Conservation (phyloP, 2,329 filamentous ascomycete species). For the Monilinia fructigena region DNA sequence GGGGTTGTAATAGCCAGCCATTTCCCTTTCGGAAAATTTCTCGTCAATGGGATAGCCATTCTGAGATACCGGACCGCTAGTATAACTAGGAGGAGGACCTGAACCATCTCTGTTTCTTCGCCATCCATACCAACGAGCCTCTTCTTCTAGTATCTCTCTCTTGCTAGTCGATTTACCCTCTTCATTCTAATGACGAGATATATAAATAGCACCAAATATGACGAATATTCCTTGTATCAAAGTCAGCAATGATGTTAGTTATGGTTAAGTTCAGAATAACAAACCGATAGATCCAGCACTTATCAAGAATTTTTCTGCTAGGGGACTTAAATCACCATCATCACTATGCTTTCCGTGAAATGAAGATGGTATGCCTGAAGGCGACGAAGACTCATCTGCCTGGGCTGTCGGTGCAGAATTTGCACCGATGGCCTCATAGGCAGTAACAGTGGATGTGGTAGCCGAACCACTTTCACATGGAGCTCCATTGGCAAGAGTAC, state of each 20-base stretch:
- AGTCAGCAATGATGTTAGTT: slow-evolving; percentile 3
- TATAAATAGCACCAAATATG: slow-evolving; percentile 31
- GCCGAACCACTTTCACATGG: not conserved
- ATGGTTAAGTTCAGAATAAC: not conserved
- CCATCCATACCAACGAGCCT: slow-evolving; percentile 34
- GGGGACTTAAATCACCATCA: slow-evolving; percentile 28
- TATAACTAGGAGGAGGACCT: slow-evolving; percentile 23
- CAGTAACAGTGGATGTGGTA: slow-evolving; percentile 8
- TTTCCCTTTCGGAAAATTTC: slow-evolving; percentile 15
- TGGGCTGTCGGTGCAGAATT: slow-evolving; percentile 10
- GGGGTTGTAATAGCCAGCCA: slow-evolving; percentile 7
- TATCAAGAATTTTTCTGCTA: slow-evolving; percentile 36
- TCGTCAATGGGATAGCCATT: slow-evolving; percentile 17
- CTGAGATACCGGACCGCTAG: slow-evolving; percentile 9
- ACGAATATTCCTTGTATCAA: slow-evolving; percentile 35
- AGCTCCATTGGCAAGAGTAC: slow-evolving; percentile 12
- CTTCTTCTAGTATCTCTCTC: slow-evolving; percentile 31
- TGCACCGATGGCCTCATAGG: slow-evolving; percentile 1
- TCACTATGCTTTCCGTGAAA: not conserved
- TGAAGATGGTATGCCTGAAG: not conserved
- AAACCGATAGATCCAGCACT: slow-evolving; percentile 37
- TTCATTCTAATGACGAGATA: slow-evolving; percentile 35
- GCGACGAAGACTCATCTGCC: slow-evolving; percentile 9
- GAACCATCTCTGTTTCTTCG: slow-evolving; percentile 26
- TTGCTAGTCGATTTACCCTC: slow-evolving; percentile 31